Evolutionary conservation across 176 grass and related monocot species (phyloP), one percentile per base, ranked within the genome.

Genomic region (Cenchrus americanus): DNA sequence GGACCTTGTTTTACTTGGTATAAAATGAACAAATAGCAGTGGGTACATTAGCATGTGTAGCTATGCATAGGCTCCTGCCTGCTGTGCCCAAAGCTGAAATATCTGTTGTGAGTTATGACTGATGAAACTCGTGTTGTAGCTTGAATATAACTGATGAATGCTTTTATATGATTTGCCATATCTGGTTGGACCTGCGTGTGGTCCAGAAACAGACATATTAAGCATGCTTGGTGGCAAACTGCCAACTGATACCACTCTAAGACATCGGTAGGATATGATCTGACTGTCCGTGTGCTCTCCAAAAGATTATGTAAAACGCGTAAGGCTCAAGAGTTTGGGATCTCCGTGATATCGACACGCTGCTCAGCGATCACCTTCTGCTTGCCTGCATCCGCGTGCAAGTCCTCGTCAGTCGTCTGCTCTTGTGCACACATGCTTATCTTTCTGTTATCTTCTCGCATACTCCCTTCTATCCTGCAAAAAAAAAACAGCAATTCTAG

Each of bases 301-400:
- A 50, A 69, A 4, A 42, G 65, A 65, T 50, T 50, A 37, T 50
- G 23, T 64, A 57, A 71, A 77, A 57, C 87, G 83, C 72, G 88
- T 89, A 40, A 46, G 72, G 53, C 24, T 14, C 41, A 71, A 71
- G 62, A 83, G 66, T 3, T 64, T 11, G 46, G 32, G 46, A 73
- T 64, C 76, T 26, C 5, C 0, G 54, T 7, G 87, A 76, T 47
- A 37, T 40, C 21, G 34, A 65, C 60, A 24, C 40, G 55, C 34
- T 37, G 34, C 2, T 37, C 34, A 37, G 34, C 4, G 34, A 37
- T 4, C 51, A 4, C 17, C 14, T 14, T 55, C 53, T 55, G 53
- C 12, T 47, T 78, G 34, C 80, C 58, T 24, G 54, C 57, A 66
- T 48, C 46, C 73, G 86, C 80, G 64, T 77, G 37, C 23, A 50